Conservation (phyloP, 1,284 basidiomycete genomes). For the Clitocybe nebularis region DNA sequence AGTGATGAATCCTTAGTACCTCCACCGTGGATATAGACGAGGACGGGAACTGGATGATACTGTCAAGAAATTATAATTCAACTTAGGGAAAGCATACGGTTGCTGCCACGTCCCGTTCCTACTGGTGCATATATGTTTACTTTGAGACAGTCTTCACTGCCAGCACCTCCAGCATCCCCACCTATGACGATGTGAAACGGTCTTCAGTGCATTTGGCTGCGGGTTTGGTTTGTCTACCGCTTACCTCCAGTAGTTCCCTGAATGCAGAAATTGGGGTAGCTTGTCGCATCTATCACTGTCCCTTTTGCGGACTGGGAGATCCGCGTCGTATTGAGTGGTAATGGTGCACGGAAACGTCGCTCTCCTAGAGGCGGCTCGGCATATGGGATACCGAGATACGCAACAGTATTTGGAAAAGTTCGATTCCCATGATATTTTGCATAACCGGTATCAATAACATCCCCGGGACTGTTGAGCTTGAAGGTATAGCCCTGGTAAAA, state of each 20-base stretch:
- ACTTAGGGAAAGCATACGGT: constrained; percentile 27
- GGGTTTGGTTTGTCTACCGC: constrained; percentile 17
- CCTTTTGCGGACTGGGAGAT: constrained; percentile 32
- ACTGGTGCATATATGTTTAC: constrained; percentile 52
- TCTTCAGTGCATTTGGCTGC: too few relatives aligned
- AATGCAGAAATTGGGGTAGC: constrained; percentile 53
- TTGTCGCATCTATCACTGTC: constrained; percentile 40
- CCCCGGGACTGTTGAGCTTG: constrained; percentile 1
- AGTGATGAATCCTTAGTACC: constrained; percentile 26
- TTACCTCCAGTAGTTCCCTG: constrained; percentile 50
- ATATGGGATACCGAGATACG: constrained; percentile 54
- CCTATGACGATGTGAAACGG: constrained; percentile 19
- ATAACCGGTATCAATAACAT: constrained; percentile 46
- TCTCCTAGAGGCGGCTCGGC: constrained; percentile 53
- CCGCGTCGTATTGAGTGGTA: constrained; percentile 39
- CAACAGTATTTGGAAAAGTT: constrained; percentile 48
- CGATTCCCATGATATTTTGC: constrained; percentile 50
- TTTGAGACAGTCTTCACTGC: constrained; percentile 57
- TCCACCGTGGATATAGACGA: constrained; percentile 69
- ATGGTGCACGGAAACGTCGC: constrained; percentile 45
- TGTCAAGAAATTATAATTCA: background rate
- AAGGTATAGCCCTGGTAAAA: constrained; percentile 10
- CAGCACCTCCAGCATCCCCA: constrained; percentile 54
- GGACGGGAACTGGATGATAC: constrained; percentile 45
- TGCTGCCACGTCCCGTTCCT: constrained; percentile 36